Percentiles rank a stretch among this genome's conserved stretches.
Evolutionary conservation across 495 filamentous ascomycete species (phyloP).

Genomic region (Aspergillus steynii): DNA sequence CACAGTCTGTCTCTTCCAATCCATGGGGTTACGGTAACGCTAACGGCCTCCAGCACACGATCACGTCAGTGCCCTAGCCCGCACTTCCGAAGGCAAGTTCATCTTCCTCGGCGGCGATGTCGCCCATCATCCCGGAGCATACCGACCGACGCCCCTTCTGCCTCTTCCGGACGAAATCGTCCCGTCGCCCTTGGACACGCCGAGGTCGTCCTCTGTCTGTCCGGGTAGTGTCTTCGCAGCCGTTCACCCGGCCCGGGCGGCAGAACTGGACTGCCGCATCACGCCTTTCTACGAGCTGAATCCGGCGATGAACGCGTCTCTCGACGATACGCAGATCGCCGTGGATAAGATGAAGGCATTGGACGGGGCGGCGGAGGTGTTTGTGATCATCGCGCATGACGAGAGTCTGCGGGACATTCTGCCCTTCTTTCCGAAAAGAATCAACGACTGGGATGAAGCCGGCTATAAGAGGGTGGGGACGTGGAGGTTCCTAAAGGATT

Average conservation of each 20-base stretch:
- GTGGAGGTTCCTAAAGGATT: too few relatives aligned
- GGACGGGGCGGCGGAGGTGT: background rate
- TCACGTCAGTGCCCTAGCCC: conserved; percentile 6
- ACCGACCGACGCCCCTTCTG: conserved; percentile 1
- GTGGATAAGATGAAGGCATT: background rate
- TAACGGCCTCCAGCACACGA: background rate
- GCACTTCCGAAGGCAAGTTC: conserved; percentile 6
- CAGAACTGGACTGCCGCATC: background rate
- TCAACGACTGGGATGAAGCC: conserved; percentile 8
- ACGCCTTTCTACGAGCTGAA: conserved; percentile 7
- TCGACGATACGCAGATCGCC: background rate
- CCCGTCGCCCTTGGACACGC: background rate
- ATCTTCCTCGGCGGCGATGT: conserved; percentile 13
- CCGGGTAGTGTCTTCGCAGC: too few relatives aligned
- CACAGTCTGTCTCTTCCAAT: background rate
- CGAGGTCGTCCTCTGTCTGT: too few relatives aligned
- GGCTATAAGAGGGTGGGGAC: conserved; percentile 4
- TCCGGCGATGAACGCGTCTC: background rate
- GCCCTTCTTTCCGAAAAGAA: background rate
- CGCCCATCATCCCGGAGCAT: conserved; percentile 4
- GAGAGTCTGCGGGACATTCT: background rate
- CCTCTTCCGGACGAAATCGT: conserved; percentile 9
- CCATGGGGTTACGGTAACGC: background rate
- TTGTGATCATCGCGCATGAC: conserved; percentile 8
- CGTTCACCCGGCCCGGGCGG: too few relatives aligned